phyloP scores from a whole-genome alignment of 2,329 filamentous ascomycete species.

The Raffaelea deltoideospora region DNA sequence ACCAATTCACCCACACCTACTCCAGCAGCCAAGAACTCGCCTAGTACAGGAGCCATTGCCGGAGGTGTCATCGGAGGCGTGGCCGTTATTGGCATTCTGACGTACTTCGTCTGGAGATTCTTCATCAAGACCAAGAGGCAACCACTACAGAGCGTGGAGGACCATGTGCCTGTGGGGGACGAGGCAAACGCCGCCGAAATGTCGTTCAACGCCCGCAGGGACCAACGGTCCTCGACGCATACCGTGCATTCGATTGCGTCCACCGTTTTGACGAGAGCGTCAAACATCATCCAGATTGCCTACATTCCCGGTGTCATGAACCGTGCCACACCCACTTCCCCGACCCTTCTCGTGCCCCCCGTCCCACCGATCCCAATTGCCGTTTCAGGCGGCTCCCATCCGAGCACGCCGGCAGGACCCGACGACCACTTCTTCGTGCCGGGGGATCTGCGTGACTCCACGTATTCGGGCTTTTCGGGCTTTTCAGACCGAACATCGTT shows the following conservation, averaged over 20 bases:
- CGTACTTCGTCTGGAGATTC: slow-evolving; percentile 77
- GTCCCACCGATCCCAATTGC: slow-evolving; percentile 78
- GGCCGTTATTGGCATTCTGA: slow-evolving; percentile 54
- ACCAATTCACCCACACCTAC: slow-evolving; percentile 9
- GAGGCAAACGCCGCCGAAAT: slow-evolving; percentile 40
- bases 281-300: slow-evolving; percentile 98
- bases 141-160: slow-evolving; percentile 31
- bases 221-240: slow-evolving; percentile 62
- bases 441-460: slow-evolving; percentile 77
- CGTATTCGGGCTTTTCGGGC: slow-evolving; percentile 63
- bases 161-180: slow-evolving; percentile 34
- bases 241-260: slow-evolving; percentile 88
- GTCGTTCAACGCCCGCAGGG: slow-evolving; percentile 33
- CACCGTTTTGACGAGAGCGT: slow-evolving; percentile 86
- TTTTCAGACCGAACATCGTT: slow-evolving; percentile 47
- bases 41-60: slow-evolving; percentile 72
- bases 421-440: slow-evolving; percentile 89
- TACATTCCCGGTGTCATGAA: slow-evolving; percentile 97
- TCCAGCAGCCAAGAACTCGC: slow-evolving; percentile 15
- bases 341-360: slow-evolving; percentile 69
- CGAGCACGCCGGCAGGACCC: slow-evolving; percentile 38
- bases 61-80: slow-evolving; percentile 84
- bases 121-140: slow-evolving; percentile 68
- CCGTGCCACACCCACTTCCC: slow-evolving; percentile 70
- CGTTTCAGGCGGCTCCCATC: slow-evolving; percentile 29